Evolutionary conservation across 208 protist species (phyloP), one percentile per base, ranked within the genome.

Genomic region (Angomonas deanei): DNA sequence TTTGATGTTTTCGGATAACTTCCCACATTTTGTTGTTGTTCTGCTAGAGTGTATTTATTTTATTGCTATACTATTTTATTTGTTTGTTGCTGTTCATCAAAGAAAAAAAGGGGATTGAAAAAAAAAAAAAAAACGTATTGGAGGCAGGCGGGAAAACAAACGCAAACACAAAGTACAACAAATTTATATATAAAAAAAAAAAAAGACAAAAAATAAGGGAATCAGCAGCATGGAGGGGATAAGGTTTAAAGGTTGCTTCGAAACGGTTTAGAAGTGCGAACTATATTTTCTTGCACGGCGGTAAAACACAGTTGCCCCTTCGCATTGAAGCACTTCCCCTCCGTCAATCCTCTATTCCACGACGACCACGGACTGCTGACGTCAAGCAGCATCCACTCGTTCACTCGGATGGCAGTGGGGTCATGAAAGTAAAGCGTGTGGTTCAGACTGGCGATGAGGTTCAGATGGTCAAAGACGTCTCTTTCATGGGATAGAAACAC

Each of bases 1-100:
- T 83, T 64, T 93, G 87, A 13, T 69, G 33, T 27, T 62, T 68
- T n/a, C 87, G 77, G 62, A 91, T 88, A 11, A 91, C 76, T 28
- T 64, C 70, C 87, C 83, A 93, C 87, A 93, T 93, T 6, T 15
- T 31, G n/a, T 21, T 21, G 38, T 8, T 26, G 8, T 27, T 24
- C 11, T 27, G 5, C 11, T 11, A 23, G 8, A 27, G 5, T 27
- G n/a, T 53, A 17, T 53, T 8, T 26, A 53, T 27, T 53, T 53
- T 26, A 53, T 11, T 15, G 5, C 8, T 53, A 8, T 53, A 23
- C n/a, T 53, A 23, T 24, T 53, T 53, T 53, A 23, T 53, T 53
- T 53, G 5, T 53, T 42, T 26, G 8, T 53, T 28, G 11, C 47
- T 17, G 47, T 28, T 23, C 11, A 53, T 28, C 11, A 53, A 26